Evolutionary conservation across 2,329 filamentous ascomycete species (phyloP).

Genomic region (Monosporascus sp.): DNA sequence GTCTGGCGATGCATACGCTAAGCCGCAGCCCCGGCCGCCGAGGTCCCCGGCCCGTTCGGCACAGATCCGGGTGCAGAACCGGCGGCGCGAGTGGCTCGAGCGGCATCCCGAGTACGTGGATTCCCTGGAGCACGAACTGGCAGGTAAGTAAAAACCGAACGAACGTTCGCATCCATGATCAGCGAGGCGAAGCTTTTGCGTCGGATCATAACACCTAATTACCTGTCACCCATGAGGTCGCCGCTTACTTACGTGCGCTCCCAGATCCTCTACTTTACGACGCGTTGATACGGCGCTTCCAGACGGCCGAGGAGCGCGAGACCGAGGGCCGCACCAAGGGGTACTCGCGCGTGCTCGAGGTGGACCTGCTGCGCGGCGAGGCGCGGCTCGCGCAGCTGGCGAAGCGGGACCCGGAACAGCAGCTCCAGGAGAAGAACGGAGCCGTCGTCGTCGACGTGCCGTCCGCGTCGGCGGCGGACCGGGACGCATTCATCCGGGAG

Average conservation of each 20-base stretch:
- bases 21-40: constrained; percentile 39
- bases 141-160: constrained; percentile 31
- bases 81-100: constrained; percentile 71
- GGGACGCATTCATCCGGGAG: constrained; percentile 16
- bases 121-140: constrained; percentile 49
- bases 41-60: constrained; percentile 36
- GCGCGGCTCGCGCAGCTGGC: constrained; percentile 61
- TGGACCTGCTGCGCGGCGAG: constrained; percentile 71
- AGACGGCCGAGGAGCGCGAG: constrained; percentile 67
- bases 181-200: background rate
- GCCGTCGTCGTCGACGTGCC: constrained; percentile 6
- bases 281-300: constrained; percentile 70
- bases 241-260: no score
- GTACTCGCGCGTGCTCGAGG: constrained; percentile 72
- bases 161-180: background rate
- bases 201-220: no score
- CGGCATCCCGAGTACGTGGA: constrained; percentile 67
- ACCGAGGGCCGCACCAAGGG: constrained; percentile 68
- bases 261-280: constrained; percentile 78
- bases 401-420: constrained; percentile 7
- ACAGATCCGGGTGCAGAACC: constrained; percentile 62
- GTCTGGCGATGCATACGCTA: constrained; percentile 20
- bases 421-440: background rate
- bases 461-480: constrained; percentile 8
- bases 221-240: no score